These are phyloP conservation scores for Dictyostelium citrinum DNA, from an alignment of 78 protist genomes.

Conservation along the genomic window DNA sequence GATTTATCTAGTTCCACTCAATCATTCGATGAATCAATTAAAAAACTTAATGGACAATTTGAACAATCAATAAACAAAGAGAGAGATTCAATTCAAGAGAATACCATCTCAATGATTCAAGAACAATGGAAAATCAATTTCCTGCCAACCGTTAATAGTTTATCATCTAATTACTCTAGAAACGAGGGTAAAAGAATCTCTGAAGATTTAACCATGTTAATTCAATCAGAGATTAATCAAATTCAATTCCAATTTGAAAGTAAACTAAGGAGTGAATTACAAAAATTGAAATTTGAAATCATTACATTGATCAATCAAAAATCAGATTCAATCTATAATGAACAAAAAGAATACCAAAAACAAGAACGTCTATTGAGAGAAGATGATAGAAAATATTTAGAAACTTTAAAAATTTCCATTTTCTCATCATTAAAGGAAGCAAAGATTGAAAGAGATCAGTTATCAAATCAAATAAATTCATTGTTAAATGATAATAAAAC, in stretches of 20 bases:
- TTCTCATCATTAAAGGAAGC: conserved; percentile 47
- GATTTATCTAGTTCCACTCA: not conserved
- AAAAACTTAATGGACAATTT: not conserved
- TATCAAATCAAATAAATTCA: conserved; percentile 14
- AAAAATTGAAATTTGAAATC: conserved; percentile 39
- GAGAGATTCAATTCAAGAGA: not conserved
- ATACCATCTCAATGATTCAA: not conserved
- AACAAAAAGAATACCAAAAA: conserved; percentile 19
- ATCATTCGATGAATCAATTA: not conserved
- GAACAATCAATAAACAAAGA: not conserved
- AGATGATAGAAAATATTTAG: conserved; percentile 65
- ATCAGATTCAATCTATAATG: not conserved
- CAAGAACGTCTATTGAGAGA: conserved; percentile 48
- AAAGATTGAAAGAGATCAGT: conserved; percentile 40
- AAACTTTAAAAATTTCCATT: conserved; percentile 25
- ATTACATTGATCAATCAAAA: not conserved
- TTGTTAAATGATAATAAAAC: not conserved
- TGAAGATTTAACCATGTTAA: conserved; percentile 25
- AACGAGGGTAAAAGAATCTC: conserved; percentile 51
- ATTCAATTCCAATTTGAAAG: conserved; percentile 50
- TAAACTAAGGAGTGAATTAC: conserved; percentile 18
- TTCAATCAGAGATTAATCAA: conserved; percentile 55
- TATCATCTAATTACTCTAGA: conserved; percentile 14
- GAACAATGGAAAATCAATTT: conserved; percentile 42
- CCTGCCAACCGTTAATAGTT: conserved; percentile 26